Base-by-base conservation (phyloP, 345 rosid genomes). In the Lumnitzera racemosa region DNA sequence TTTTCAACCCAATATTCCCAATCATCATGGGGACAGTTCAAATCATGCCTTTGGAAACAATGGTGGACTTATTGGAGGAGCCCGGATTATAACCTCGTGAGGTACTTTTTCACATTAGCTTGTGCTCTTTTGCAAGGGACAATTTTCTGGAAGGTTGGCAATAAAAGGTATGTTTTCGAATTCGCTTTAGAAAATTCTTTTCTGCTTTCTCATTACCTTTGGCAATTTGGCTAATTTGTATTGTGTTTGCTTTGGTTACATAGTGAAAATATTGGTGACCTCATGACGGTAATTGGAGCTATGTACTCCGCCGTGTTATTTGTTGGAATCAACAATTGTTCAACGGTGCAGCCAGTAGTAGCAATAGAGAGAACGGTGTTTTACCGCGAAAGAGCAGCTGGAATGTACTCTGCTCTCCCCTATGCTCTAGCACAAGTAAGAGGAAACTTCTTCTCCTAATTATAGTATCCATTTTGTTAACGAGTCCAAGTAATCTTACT, bases 371-470 rank as follows among this genome's bases (percentile, higher is more conserved):
- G 95, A 69, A 78, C 87, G 1, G 88, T 88, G 6, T 91, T 81
- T 67, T 88, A 84, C 62, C 70, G 88, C 2, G 95, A 86, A 74
- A 76, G 75, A 73, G 91, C 89, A 3, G 91, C 96, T 0, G 81
- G 84, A 58, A 86, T 86, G 87, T 76, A 81, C 64, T 83, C 94
- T 46, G 81, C 85, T 14, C 65, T 86, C 58, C 88, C 95, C 24
- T 87, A 84, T 49, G 88, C 95, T 56, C 62, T 84, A 17, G 82
- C 88, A 59, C 89, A 81, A 74, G 88, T 80, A 25, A 59, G 69
- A 53, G 41, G 1, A 57, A 49, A 24, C 24, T 12, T 49, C 5
- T 27, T 27, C 31, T 27, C 31, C 31, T 27, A 27, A 27, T 27
- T 27, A 27, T 27, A 27, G 31, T 27, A 27, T 27, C 31, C 4